A percentile compares a stretch with the other conserved stretches of the same genome.
Evolutionary conservation across 148 eudicot species (phyloP).

Genomic region (Spergularia marina): DNA sequence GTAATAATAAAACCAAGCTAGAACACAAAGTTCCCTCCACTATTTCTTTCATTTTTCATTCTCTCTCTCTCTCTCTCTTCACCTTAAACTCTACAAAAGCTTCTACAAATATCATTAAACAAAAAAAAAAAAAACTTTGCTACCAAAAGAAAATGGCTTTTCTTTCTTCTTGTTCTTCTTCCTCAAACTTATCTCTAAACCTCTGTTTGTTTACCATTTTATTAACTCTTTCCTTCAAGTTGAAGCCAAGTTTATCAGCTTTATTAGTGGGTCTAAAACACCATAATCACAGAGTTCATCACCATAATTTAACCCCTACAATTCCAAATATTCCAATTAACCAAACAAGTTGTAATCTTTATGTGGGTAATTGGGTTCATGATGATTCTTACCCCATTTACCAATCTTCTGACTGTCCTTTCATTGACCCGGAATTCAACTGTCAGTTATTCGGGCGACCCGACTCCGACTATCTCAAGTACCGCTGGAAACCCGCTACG

Average conservation of each 20-base stretch:
- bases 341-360: conserved; percentile 54
- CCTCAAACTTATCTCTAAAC: background rate
- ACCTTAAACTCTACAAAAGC: no score
- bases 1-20: no score
- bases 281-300: conserved; percentile 29
- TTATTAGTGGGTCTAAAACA: conserved; percentile 25
- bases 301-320: conserved; percentile 16
- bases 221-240: conserved; percentile 6
- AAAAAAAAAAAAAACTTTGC: conserved; percentile 12
- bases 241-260: conserved; percentile 20
- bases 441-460: conserved; percentile 81
- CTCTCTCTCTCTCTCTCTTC: no score
- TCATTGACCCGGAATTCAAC: conserved; percentile 74
- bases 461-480: conserved; percentile 78
- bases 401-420: conserved; percentile 51
- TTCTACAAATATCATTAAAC: background rate
- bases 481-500: conserved; percentile 72
- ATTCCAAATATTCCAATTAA: conserved; percentile 42
- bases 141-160: conserved; percentile 18
- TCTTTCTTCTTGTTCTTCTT: background rate
- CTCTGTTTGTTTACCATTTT: conserved; percentile 1
- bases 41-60: background rate
- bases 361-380: conserved; percentile 68
- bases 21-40: background rate
- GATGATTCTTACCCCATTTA: conserved; percentile 72